Evolutionary conservation across 495 filamentous ascomycete species (phyloP), one percentile per base, ranked within the genome.

Genomic region (Penicillium cosmopolitanum): DNA sequence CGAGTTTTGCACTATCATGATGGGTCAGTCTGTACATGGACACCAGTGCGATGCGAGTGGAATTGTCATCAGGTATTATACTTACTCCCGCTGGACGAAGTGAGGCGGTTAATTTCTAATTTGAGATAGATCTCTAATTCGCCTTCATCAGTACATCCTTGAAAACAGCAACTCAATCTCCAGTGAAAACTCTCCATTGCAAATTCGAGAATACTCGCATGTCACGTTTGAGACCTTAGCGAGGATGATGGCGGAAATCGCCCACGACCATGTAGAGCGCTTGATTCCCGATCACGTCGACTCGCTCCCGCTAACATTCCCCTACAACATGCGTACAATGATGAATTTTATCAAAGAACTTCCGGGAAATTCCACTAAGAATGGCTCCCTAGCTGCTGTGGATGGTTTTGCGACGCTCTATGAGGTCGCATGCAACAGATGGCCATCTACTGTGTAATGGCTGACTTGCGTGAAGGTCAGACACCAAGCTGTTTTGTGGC

Each of bases 311-410:
- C 50, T 48, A 4, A 23, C 50, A 13, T 53, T 40, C 21, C 53
- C 56, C 7, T 53, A 53, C 21, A 53, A 59, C 31, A 58, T 59
- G 50, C 56, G 56, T 5, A 40, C 48, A 33, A 53, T 52, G 36
- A 36, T 46, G 56, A 36, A 58, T 6, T 38, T 59, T 0, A 35
- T 53, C 16, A 19, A 36, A 18, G 5, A 59, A 23, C 40, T 16
- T 7, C 40, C 23, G 48, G 10, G 35, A 18, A 10, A 46, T 15
- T 16, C 51, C n/a, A 44, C 16, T n/a, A 36, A 25, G 13, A 18
- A 52, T 2, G 3, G 36, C 3, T 38, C 23, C 2, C 36, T n/a
- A 19, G 21, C 33, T 10, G 35, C n/a, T n/a, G 19, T 33, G 11
- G 11, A 38, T 38, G 36, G 6, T 38, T 38, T 38, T 38, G 50